Evolutionary conservation across 148 eudicot genomes (phyloP).

Genomic region (Arbutus unedo): DNA sequence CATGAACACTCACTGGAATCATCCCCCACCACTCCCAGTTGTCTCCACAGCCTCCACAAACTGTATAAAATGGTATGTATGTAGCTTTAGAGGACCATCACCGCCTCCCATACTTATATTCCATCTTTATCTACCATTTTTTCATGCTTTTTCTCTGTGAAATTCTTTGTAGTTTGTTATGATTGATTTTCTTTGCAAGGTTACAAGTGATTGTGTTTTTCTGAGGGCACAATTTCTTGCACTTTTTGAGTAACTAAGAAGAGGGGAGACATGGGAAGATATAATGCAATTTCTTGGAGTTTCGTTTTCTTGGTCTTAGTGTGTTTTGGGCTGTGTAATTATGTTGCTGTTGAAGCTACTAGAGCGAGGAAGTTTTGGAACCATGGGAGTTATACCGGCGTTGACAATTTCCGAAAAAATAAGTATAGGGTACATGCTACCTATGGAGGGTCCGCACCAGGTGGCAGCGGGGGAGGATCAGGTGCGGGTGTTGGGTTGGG

Average conservation of each 20-base stretch:
- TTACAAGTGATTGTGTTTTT: not conserved
- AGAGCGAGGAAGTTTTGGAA: not conserved
- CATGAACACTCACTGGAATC: not conserved
- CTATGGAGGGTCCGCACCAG: not conserved
- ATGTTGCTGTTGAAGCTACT: conserved; percentile 8
- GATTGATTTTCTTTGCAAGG: not conserved
- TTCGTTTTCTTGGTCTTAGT: not conserved
- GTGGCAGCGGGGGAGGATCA: conserved; percentile 9
- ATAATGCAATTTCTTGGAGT: not conserved
- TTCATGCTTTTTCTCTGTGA: not conserved
- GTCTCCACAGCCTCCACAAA: not conserved
- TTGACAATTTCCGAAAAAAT: not conserved
- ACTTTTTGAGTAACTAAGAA: not conserved
- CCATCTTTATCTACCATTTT: not conserved
- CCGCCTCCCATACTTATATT: not conserved
- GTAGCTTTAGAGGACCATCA: not conserved
- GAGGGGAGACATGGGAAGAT: conserved; percentile 1
- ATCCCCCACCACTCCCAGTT: not conserved
- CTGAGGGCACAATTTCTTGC: not conserved
- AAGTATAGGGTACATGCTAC: not conserved
- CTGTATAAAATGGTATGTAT: not conserved
- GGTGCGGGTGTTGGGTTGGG: conserved; percentile 6
- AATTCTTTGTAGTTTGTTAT: not conserved
- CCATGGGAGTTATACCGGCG: not conserved
- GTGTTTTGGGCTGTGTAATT: not conserved